Evolutionary conservation across 768 basidiomycete genomes (phyloP).

Genomic region (Hericium alpestre): DNA sequence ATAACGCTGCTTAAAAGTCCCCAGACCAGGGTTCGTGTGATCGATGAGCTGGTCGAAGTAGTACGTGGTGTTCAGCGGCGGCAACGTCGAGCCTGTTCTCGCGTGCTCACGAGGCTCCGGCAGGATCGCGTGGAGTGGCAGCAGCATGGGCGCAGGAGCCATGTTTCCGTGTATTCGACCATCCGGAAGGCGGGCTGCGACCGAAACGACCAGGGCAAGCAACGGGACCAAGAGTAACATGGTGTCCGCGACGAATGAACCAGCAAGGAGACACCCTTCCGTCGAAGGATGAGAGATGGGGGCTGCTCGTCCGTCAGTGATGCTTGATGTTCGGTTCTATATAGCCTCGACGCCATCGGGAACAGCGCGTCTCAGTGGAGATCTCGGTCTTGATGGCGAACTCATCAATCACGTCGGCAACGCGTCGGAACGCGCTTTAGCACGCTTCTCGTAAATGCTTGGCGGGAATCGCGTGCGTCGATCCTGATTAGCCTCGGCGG

Average conservation of each 20-base stretch:
- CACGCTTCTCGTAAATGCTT: neutral
- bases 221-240: neutral
- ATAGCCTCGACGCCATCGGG: neutral
- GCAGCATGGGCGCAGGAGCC: neutral
- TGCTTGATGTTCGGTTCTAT: neutral
- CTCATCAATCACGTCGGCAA: too few relatives aligned
- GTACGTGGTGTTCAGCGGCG: constrained; percentile 31
- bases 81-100: constrained; percentile 18
- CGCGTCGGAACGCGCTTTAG: neutral
- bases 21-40: constrained; percentile 44
- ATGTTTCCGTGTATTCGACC: constrained; percentile 1
- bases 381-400: neutral
- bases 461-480: neutral
- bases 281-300: neutral
- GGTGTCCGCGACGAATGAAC: neutral
- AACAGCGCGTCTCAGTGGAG: neutral
- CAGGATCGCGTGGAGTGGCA: neutral
- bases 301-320: neutral
- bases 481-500: neutral
- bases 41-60: constrained; percentile 46
- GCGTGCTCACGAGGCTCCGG: neutral
- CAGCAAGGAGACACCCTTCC: neutral
- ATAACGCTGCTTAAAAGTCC: constrained; percentile 70
- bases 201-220: neutral
- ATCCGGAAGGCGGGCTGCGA: neutral